Evolutionary conservation across 2,329 filamentous ascomycete genomes (phyloP), one percentile per base, ranked within the genome.

Genomic region (Fusarium luffae): DNA sequence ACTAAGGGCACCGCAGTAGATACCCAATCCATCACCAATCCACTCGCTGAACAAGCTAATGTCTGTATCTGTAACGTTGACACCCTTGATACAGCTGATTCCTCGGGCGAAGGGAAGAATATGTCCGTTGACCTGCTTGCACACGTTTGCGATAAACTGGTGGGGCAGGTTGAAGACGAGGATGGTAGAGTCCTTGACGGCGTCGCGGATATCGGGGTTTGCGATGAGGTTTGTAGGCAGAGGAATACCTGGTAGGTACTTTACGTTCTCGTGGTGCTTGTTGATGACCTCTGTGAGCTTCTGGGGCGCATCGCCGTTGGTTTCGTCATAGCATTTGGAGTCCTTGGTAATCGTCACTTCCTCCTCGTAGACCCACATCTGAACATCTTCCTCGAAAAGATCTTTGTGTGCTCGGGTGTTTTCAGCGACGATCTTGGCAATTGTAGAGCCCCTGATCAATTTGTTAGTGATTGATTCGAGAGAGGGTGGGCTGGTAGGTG

Each of bases 291-390:
- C 81, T 10, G 96, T 97, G 79, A 99, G 90, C 83, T 97, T 97
- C 80, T 96, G 92, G 5, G 91, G 88, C 69, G 89, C 85, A 68
- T 88, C 86, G 76, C 87, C 86, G 40, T 87, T 85, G 62, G 85
- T 82, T 21, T 86, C 77, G 74, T 92, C 86, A 85, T 93, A 94
- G 82, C 93, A 87, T 72, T 88, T 89, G 50, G 92, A 95, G 69
- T 87, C 85, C 75, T 90, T 86, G 14, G 92, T 82, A 43, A 97
- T 85, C 57, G 88, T 87, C 69, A 97, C 90, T 25, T 97, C 88
- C 81, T 99, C 96, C 82, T 99, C 96, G 78, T 90, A 98, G 77
- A 99, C 97, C 96, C 96, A 99, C 96, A 99, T 98, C 82, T 97
- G 93, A 54, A 99, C 94, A 67, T 93, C 85, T 79, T 91, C 85